Base-by-base conservation (phyloP, 2,329 filamentous ascomycete species). In the Fonsecaea erecta region DNA sequence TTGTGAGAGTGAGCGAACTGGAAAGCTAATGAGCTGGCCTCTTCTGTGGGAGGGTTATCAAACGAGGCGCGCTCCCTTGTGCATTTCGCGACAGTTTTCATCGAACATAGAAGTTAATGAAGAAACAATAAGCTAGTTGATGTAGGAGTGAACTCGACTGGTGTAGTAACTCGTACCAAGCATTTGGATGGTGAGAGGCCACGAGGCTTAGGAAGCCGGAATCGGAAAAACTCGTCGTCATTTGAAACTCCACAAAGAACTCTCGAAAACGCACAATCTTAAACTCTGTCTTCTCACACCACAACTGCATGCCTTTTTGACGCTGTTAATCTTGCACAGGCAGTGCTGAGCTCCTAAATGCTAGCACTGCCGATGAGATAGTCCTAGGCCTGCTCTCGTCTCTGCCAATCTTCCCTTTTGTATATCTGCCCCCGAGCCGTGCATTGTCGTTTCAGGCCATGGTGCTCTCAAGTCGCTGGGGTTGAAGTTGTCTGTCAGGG, bases 1-100 rank as follows among this genome's bases (percentile, higher is more conserved):
- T 54, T 59, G 52, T 68, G 2, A 55, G 64, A 52, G 60, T 64
- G 57, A 64, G 62, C 35, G 64, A 62, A 30, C 34, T 61, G 48
- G 54, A 60, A 16, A 52, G 18, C n/a, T 62, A 34, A 48, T 40
- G 14, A 56, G 0, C 5, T 9, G 1, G 11, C 21, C 18, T 14
- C 18, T 5, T 12, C 3, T 24, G 12, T 48, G 43, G 11, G 11
- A 24, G 43, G 26, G 43, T 46, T 21, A 11, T 46, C 40, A 21
- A 46, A 9, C n/a, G n/a, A n/a, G n/a, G n/a, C n/a, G n/a, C 21
- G 16, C n/a, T 11, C 40, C 6, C 7, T 18, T 8, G 21, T 9
- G 21, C 6, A 21, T 16, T 21, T 46, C 18, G 40, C n/a, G 40
- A 11, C 21, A 46, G 6, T 21, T 46, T 46, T 14, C 11, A 21